Evolutionary conservation across 495 filamentous ascomycete species (phyloP).

Genomic region (Letharia columbiana): DNA sequence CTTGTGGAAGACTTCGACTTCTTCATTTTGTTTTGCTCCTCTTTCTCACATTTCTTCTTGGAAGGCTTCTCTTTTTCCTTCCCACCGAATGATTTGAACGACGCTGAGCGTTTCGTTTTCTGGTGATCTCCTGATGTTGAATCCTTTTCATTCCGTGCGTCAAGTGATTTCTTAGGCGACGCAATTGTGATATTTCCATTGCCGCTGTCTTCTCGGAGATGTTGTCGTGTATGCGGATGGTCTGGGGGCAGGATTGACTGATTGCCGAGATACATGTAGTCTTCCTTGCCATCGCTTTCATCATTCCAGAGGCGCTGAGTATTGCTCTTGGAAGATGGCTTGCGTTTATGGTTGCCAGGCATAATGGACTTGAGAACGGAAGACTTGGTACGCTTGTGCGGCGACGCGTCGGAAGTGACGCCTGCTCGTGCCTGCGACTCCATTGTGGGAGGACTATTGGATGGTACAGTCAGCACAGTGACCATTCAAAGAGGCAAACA

Average conservation of each 20-base stretch:
- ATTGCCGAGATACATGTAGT: constrained; percentile 13
- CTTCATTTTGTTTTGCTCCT: constrained; percentile 46
- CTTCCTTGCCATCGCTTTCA: constrained; percentile 19
- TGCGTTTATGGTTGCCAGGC: constrained; percentile 36
- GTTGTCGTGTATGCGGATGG: constrained; percentile 22
- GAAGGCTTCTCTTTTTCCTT: constrained; percentile 49
- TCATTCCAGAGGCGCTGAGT: constrained; percentile 26
- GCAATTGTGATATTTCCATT: constrained; percentile 18
- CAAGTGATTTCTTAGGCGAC: constrained; percentile 19
- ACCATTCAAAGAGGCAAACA: not conserved
- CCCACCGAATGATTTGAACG: constrained; percentile 50
- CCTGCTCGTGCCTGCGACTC: not conserved
- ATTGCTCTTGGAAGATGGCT: constrained; percentile 37
- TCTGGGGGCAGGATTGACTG: constrained; percentile 32
- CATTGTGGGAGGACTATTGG: not conserved
- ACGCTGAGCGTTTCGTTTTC: constrained; percentile 58
- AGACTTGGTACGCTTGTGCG: constrained; percentile 23
- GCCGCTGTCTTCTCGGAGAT: constrained; percentile 29
- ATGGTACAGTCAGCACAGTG: not conserved
- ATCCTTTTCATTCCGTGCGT: constrained; percentile 13
- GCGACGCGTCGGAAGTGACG: constrained; percentile 2
- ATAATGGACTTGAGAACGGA: constrained; percentile 42
- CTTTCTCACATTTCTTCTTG: constrained; percentile 34
- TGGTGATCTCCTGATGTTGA: constrained; percentile 40
- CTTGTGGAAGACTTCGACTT: constrained; percentile 81